Evolutionary conservation across 1,139 yeast genomes (phyloP), one percentile per base, ranked within the genome.

Genomic region (Pneumocystis oryctolagi): DNA sequence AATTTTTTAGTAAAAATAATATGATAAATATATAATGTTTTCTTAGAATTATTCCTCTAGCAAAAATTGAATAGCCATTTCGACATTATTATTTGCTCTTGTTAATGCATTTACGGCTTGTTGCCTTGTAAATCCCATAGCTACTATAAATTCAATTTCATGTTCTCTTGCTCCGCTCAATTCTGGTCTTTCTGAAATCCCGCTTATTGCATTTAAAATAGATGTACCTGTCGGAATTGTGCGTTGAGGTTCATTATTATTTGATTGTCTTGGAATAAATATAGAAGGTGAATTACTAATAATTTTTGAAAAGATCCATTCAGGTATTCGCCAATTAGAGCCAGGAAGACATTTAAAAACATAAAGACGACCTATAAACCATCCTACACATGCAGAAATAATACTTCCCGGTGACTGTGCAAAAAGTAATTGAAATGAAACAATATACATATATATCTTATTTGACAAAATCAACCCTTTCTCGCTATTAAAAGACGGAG

Each of bases 351-450:
- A 47, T 25, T 47, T 18, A 25, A 47, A 47, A 12, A 25, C 55
- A 47, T 47, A 47, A 47, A 47, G 31, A 25, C 55, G 55, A 3
- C 90, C 89, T n/a, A 85, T 71, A 1, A 80, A 65, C 70, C 85
- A 77, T 0, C 94, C 94, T 12, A 81, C 71, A 1, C 78, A 60
- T 12, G 84, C 78, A 6, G 84, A 82, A 1, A 83, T 67, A 0
- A 82, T 67, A 40, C 85, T 79, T 60, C 73, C 72, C 61, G 78
- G 71, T 0, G 63, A 59, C 69, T 83, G 83, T 67, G 82, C 79
- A 8, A 83, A 67, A 2, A 82, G 70, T 59, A 87, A 71, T 58
- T 84, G 77, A 8, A 80, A 73, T 58, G 79, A 80, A 14, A 84
- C 67, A 5, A 84, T 68, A 67, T 82, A 83, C 2, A 84, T 71